phyloP scores from a whole-genome alignment of 1,284 basidiomycete genomes.

The Mycena sp. region DNA sequence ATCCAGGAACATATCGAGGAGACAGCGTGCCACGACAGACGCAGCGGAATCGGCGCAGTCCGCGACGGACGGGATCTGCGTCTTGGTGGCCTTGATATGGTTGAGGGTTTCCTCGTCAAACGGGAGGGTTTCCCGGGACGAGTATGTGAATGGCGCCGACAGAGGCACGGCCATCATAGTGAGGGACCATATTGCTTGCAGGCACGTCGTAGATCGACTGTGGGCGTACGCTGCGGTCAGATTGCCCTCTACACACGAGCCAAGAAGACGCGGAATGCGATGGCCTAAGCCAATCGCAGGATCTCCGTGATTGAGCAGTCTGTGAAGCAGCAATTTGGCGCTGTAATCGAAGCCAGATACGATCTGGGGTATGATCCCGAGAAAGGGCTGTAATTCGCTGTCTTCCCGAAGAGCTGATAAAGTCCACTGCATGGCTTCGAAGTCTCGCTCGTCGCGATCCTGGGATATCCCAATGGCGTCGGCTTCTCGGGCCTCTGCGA shows the following conservation, averaged over 20 bases:
- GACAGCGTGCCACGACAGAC: slow-evolving; percentile 40
- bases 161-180: slow-evolving; percentile 48
- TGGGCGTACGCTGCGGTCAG: slow-evolving; percentile 35
- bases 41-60: slow-evolving; percentile 40
- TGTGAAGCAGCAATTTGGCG: slow-evolving; percentile 45
- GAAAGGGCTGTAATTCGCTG: slow-evolving; percentile 46
- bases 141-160: slow-evolving; percentile 24
- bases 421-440: slow-evolving; percentile 42
- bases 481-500: slow-evolving; percentile 42
- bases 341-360: slow-evolving; percentile 49
- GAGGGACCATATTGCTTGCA: slow-evolving; percentile 50
- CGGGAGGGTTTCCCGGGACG: slow-evolving; percentile 34
- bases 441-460: slow-evolving; percentile 29
- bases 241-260: slow-evolving; percentile 39
- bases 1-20: slow-evolving; percentile 46
- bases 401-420: slow-evolving; percentile 45
- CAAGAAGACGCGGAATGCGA: slow-evolving; percentile 46
- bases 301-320: slow-evolving; percentile 42
- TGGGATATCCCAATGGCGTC: slow-evolving; percentile 31
- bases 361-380: slow-evolving; percentile 46
- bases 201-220: slow-evolving; percentile 43
- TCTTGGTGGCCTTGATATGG: slow-evolving; percentile 35
- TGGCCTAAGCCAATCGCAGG: slow-evolving; percentile 41
- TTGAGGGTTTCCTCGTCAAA: slow-evolving; percentile 46
- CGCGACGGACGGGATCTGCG: slow-evolving; percentile 35